Evolutionary conservation across 2,329 filamentous ascomycete species (phyloP).

Genomic region (Drechslerella dactyloides): DNA sequence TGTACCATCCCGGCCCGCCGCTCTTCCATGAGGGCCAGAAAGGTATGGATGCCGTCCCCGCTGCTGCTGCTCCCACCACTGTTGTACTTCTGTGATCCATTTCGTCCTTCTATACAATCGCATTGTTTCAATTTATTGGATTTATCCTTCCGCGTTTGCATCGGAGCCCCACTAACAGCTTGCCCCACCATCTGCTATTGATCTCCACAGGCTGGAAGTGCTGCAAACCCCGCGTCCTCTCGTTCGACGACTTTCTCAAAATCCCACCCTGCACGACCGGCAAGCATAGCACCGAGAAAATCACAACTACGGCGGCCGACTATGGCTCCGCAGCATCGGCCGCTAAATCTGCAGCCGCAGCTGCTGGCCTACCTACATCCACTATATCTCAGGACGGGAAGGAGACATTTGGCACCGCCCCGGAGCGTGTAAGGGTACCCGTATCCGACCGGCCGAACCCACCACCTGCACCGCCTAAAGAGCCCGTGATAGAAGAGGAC

Average conservation of each 20-base stretch:
- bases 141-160: slow-evolving; percentile 8
- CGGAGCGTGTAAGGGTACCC: slow-evolving; percentile 52
- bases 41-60: slow-evolving; percentile 66
- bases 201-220: slow-evolving; percentile 84
- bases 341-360: slow-evolving; percentile 57
- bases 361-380: slow-evolving; percentile 50
- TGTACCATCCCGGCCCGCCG: slow-evolving; percentile 91
- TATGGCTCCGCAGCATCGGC: slow-evolving; percentile 59
- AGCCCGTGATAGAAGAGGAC: slow-evolving; percentile 77
- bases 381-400: slow-evolving; percentile 60
- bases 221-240: slow-evolving; percentile 91
- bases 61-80: neutral
- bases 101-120: neutral
- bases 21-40: slow-evolving; percentile 98
- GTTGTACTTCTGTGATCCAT: neutral
- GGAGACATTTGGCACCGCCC: slow-evolving; percentile 59
- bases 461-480: slow-evolving; percentile 68
- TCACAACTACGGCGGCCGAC: slow-evolving; percentile 69
- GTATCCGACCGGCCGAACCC: slow-evolving; percentile 58
- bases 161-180: slow-evolving; percentile 33
- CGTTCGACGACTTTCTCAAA: slow-evolving; percentile 95
- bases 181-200: slow-evolving; percentile 27
- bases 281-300: slow-evolving; percentile 86
- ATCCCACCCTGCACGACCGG: slow-evolving; percentile 93
- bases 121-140: slow-evolving; percentile 9